Percentiles rank a stretch among this genome's conserved stretches.
Evolutionary conservation across 148 eudicot genomes (phyloP).

Genomic region (Nepenthes gracilis): DNA sequence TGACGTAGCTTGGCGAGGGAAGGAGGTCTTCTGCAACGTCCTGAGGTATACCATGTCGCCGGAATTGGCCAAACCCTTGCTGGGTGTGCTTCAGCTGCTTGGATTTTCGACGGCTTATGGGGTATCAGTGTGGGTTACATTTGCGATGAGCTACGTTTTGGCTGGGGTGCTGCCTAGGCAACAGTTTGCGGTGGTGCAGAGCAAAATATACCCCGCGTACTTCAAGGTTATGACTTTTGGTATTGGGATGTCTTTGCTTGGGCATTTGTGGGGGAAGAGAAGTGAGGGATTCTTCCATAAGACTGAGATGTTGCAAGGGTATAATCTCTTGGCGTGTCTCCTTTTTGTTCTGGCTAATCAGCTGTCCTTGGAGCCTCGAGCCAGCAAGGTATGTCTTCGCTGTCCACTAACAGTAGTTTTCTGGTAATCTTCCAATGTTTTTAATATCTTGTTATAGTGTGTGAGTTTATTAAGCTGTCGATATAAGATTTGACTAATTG

Average conservation of each 20-base stretch:
- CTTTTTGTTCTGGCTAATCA: constrained; percentile 45
- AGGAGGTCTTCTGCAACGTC: constrained; percentile 19
- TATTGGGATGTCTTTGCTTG: constrained; percentile 43
- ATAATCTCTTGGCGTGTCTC: constrained; percentile 31
- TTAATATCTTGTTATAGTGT: too few species aligned
- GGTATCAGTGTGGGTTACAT: constrained; percentile 70
- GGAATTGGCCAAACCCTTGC: constrained; percentile 9
- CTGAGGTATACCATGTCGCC: constrained; percentile 12
- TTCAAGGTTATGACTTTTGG: constrained; percentile 58
- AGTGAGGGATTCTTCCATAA: neutral
- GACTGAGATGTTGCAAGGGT: constrained; percentile 25
- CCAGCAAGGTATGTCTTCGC: constrained; percentile 43
- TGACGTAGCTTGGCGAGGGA: constrained; percentile 19
- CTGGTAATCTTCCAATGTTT: too few species aligned
- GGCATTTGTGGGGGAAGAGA: constrained; percentile 31
- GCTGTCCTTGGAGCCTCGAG: constrained; percentile 63
- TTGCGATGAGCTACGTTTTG: constrained; percentile 55
- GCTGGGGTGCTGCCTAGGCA: constrained; percentile 49
- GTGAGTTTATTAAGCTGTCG: too few species aligned
- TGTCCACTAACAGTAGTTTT: too few species aligned
- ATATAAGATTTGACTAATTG: too few species aligned
- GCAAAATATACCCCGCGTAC: constrained; percentile 70
- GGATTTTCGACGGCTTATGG: constrained; percentile 65
- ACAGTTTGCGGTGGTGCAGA: constrained; percentile 75
- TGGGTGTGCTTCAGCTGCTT: constrained; percentile 35